These are phyloP conservation scores for Leccinum ponderosum DNA, from an alignment of 1,284 basidiomycete genomes.

Conservation along the genomic window DNA sequence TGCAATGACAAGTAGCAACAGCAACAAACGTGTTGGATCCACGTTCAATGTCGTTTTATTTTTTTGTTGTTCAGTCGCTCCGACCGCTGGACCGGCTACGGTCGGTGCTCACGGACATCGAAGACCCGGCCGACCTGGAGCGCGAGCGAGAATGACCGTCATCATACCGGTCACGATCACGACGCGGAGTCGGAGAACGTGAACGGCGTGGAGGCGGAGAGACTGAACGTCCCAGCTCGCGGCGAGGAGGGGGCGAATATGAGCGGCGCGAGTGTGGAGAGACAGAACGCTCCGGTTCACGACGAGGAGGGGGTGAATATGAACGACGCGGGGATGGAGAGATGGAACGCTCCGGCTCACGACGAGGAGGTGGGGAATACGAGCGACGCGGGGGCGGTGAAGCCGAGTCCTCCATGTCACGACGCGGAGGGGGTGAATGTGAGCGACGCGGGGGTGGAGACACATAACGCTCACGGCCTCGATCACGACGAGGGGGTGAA, in stretches of 20 bases:
- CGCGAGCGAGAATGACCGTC: conserved; percentile 27
- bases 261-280: conserved; percentile 20
- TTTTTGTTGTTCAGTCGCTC: conserved; percentile 19
- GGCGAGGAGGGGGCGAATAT: conserved; percentile 38
- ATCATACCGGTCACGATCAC: conserved; percentile 20
- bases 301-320: not conserved
- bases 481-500: conserved; percentile 27
- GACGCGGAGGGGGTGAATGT: conserved; percentile 6
- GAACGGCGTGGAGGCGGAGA: conserved; percentile 28
- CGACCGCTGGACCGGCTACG: conserved; percentile 27
- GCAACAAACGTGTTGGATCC: not conserved
- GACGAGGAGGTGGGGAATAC: conserved; percentile 3
- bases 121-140: conserved; percentile 40
- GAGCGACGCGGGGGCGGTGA: conserved; percentile 4
- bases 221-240: conserved; percentile 21
- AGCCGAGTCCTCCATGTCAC: not conserved
- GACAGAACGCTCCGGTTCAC: not conserved
- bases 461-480: conserved; percentile 18
- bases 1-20: not conserved
- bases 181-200: conserved; percentile 29
- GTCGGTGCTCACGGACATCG: conserved; percentile 48
- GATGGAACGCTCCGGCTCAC: not conserved
- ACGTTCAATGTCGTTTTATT: not conserved
- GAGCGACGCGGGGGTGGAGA: conserved; percentile 28
- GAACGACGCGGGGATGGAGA: not conserved